phyloP scores from a whole-genome alignment of 305 asterid genomes.

The Fraxinus ornus region DNA sequence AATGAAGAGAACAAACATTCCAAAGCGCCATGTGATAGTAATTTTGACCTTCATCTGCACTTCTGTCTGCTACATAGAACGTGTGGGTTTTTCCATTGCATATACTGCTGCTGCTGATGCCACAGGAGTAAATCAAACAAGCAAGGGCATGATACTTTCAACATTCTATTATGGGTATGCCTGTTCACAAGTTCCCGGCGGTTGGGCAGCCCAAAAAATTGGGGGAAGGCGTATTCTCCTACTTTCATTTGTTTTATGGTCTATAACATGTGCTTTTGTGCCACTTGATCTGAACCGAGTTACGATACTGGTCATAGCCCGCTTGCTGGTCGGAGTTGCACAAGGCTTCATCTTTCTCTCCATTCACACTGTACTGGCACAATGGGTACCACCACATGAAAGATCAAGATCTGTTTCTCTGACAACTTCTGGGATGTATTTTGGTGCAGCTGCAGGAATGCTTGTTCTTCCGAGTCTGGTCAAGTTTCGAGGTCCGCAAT shows the following conservation, averaged over 20 bases:
- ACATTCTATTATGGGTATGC: constrained; percentile 93
- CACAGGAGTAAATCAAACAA: constrained; percentile 68
- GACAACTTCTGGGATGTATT: constrained; percentile 95
- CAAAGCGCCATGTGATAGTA: constrained; percentile 70
- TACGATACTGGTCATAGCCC: constrained; percentile 63
- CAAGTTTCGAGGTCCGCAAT: constrained; percentile 73
- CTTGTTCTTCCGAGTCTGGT: constrained; percentile 86
- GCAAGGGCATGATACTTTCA: constrained; percentile 86
- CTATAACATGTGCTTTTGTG: constrained; percentile 78
- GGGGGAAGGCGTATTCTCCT: constrained; percentile 94
- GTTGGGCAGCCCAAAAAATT: constrained; percentile 93
- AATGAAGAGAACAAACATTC: constrained; percentile 63
- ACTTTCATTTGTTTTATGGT: constrained; percentile 79
- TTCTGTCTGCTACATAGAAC: constrained; percentile 84
- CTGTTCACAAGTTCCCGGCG: constrained; percentile 95
- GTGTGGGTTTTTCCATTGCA: constrained; percentile 94
- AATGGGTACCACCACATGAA: constrained; percentile 98
- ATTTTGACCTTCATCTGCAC: constrained; percentile 86
- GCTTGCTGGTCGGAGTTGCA: constrained; percentile 90
- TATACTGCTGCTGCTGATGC: constrained; percentile 96
- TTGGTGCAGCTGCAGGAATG: constrained; percentile 88
- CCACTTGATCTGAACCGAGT: constrained; percentile 75
- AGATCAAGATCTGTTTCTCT: constrained; percentile 88
- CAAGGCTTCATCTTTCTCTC: constrained; percentile 97
- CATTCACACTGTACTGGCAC: constrained; percentile 92